Conservation (phyloP, 805 yeast genomes). For the Tanozyma kutaoensis region DNA sequence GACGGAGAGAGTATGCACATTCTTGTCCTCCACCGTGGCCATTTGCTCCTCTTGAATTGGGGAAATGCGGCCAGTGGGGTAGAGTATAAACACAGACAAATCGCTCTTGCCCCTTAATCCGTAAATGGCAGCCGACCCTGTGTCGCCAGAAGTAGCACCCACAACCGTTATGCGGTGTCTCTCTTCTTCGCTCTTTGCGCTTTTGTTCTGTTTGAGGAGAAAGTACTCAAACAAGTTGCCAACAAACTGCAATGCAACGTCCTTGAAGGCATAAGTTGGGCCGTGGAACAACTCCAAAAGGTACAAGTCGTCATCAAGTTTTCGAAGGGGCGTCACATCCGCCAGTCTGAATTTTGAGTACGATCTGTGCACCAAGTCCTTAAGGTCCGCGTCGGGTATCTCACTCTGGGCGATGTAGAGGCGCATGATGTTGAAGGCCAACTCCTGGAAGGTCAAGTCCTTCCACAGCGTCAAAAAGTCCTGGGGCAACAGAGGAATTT, state of each 20-base stretch:
- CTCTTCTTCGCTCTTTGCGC: conserved; percentile 32
- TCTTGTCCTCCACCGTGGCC: conserved; percentile 89
- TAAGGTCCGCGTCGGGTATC: conserved; percentile 59
- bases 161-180: conserved; percentile 87
- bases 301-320: conserved; percentile 53
- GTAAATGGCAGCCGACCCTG: conserved; percentile 98
- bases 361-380: conserved; percentile 48
- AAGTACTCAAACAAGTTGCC: conserved; percentile 95
- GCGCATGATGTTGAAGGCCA: conserved; percentile 79
- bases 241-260: conserved; percentile 94
- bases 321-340: conserved; percentile 77
- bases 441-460: conserved; percentile 63
- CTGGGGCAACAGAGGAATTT: conserved; percentile 53
- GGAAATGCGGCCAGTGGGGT: conserved; percentile 95
- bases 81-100: conserved; percentile 91
- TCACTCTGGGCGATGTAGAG: conserved; percentile 63
- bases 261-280: conserved; percentile 98
- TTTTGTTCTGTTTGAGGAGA: conserved; percentile 57
- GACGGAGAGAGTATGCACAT: conserved; percentile 91
- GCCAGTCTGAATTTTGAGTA: conserved; percentile 84
- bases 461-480: conserved; percentile 57
- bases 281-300: conserved; percentile 94
- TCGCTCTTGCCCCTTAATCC: conserved; percentile 95
- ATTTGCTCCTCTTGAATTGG: conserved; percentile 97
- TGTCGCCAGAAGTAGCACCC: conserved; percentile 98